Base-by-base conservation (phyloP, 108 stramenopile genomes). In the Fragilariopsis cylindrus region DNA sequence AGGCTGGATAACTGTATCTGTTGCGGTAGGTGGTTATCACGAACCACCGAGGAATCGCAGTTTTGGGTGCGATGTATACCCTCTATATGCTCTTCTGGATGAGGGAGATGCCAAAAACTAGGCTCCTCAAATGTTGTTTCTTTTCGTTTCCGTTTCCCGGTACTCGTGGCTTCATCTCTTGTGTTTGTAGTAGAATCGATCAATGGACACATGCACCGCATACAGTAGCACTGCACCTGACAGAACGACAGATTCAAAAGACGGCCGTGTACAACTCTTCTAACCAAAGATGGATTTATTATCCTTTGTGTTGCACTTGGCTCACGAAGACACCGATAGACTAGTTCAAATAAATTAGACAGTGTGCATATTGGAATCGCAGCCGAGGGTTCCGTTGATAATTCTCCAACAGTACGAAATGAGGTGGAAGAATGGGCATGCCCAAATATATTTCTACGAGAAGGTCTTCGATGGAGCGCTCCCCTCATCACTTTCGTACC, bases 201-300 rank as follows among this genome's bases (percentile, higher is more conserved):
- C 47, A 92, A 76, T 9, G 81, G 62, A 48, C 80, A 41, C 70
- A 82, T 89, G 70, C 94, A 95, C 57, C 74, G 73, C 11, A 68
- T 76, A 74, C 94, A 95, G 55, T 87, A 78, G 46, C 77, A 90
- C 44, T 78, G 69, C 40, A 81, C 94, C n/a, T 80, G 75, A 49
- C 91, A 92, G 71, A 84, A 95, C 8, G 76, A 77, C 13, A 95
- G 73, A 42, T 84, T 79, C 58, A 92, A 45, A 43, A 92, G 70
- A 40, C 69, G 79, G 6, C 82, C 81, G 52, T 81, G 68, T 7
- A 52, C 49, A 39, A 94, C 72, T 69, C 79, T 76, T 39, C 81
- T 75, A n/a, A 90, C 78, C 21, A 92, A 69, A 11, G 91, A 90
- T 4, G 93, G 93, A 12, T 83, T 79, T 58, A 91, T n/a, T 16